A percentile compares a stretch with the other conserved stretches of the same genome.
phyloP scores from a whole-genome alignment of 441 rosid species.

The Pelargonium myrrhifolium region DNA sequence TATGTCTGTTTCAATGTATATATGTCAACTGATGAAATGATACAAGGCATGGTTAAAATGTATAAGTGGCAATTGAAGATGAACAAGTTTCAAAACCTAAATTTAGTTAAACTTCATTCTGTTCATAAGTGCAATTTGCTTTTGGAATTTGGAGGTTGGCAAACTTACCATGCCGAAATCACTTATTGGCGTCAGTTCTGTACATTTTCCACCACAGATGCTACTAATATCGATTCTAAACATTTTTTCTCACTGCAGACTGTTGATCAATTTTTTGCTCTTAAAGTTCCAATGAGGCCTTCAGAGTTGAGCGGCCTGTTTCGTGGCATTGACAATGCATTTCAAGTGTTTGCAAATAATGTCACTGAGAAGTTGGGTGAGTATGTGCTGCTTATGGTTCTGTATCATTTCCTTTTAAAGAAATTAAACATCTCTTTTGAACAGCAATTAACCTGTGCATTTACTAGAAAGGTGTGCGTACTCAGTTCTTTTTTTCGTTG shows the following conservation, averaged over 20 bases:
- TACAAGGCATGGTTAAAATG: not conserved
- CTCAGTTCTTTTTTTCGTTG: not conserved
- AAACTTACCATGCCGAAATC: slow-evolving; percentile 1
- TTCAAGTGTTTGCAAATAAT: slow-evolving; percentile 80
- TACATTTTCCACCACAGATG: not conserved
- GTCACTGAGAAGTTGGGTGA: slow-evolving; percentile 70
- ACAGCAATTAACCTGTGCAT: not conserved
- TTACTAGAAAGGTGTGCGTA: not conserved
- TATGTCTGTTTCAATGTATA: too few relatives aligned
- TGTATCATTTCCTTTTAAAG: too few relatives aligned
- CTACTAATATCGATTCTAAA: slow-evolving; percentile 11
- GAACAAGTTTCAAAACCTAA: too few relatives aligned
- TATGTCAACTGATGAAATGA: not conserved
- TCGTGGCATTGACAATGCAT: slow-evolving; percentile 88
- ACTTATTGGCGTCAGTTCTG: not conserved
- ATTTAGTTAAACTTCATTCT: not conserved
- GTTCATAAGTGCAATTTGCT: not conserved
- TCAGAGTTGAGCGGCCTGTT: slow-evolving; percentile 62
- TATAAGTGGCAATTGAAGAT: too few relatives aligned
- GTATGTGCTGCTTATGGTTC: slow-evolving; percentile 15
- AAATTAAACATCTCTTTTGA: not conserved
- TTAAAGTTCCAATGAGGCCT: slow-evolving; percentile 88
- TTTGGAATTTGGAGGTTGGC: slow-evolving; percentile 4
- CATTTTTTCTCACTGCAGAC: slow-evolving; percentile 58
- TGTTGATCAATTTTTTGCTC: slow-evolving; percentile 84